phyloP scores from a whole-genome alignment of 495 filamentous ascomycete species.

The Podospora pseudopauciseta region DNA sequence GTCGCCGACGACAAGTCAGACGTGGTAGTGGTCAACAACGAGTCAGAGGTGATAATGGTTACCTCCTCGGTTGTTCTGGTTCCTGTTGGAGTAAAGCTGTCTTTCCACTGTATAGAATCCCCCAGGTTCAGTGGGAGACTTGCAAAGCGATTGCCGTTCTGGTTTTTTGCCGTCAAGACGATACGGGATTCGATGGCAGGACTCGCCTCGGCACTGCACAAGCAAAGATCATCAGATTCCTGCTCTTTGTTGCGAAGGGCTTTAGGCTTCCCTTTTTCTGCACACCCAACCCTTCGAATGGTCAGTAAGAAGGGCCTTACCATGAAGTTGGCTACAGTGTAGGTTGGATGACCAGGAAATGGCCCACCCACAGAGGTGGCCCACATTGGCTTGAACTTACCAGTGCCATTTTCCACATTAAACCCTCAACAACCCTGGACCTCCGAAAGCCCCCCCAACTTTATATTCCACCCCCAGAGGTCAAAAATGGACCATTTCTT shows the following conservation, averaged over 20 bases:
- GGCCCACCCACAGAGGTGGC: no score
- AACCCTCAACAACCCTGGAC: no score
- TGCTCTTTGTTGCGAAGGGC: slow-evolving; percentile 12
- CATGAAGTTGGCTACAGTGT: not conserved
- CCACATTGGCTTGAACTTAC: no score
- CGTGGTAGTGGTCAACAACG: not conserved
- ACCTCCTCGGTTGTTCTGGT: not conserved
- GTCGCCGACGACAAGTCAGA: not conserved
- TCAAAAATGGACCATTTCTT: no score
- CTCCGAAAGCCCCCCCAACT: no score
- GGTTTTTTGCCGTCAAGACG: slow-evolving; percentile 10
- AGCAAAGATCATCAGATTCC: slow-evolving; percentile 13
- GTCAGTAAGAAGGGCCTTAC: not conserved
- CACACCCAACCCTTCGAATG: slow-evolving; percentile 17
- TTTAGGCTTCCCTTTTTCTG: slow-evolving; percentile 11
- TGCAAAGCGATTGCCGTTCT: slow-evolving; percentile 14
- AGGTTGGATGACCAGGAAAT: no score
- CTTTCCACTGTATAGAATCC: slow-evolving; percentile 30
- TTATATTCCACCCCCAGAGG: no score
- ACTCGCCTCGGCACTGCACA: slow-evolving; percentile 16
- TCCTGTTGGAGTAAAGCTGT: slow-evolving; percentile 17
- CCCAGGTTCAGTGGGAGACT: slow-evolving; percentile 25
- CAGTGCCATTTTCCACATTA: no score
- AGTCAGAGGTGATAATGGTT: not conserved
- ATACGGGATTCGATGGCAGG: slow-evolving; percentile 25